phyloP scores from a whole-genome alignment of 2,329 filamentous ascomycete genomes.

The Lachnum nothofagi region DNA sequence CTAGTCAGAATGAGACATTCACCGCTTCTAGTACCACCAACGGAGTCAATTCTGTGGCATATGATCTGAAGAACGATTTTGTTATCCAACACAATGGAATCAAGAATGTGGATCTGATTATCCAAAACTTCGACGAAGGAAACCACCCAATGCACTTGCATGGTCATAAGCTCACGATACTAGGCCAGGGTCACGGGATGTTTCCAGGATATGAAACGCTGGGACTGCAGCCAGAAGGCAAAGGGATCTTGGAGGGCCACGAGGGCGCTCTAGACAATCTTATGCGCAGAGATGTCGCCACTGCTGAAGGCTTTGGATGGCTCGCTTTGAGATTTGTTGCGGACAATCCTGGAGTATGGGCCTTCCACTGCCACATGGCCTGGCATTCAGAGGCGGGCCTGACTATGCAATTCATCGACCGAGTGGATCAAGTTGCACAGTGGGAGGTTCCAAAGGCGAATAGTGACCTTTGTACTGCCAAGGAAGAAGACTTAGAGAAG shows the following conservation, averaged over 20 bases:
- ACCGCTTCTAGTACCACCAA: conserved; percentile 40
- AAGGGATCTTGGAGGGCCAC: conserved; percentile 33
- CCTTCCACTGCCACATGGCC: conserved; percentile 53
- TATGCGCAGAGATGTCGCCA: conserved; percentile 48
- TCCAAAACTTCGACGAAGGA: conserved; percentile 71
- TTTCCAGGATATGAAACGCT: conserved; percentile 41
- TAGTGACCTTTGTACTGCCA: conserved; percentile 40
- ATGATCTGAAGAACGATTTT: conserved; percentile 43
- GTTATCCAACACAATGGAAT: conserved; percentile 57
- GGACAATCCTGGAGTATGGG: conserved; percentile 55
- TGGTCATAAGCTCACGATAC: conserved; percentile 66
- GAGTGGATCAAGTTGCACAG: conserved; percentile 40
- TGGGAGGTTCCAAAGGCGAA: conserved; percentile 43
- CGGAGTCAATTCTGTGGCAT: conserved; percentile 48
- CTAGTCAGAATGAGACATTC: conserved; percentile 42
- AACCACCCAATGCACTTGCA: conserved; percentile 73
- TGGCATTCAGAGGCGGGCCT: conserved; percentile 57
- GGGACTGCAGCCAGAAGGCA: conserved; percentile 34
- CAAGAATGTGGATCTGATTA: conserved; percentile 64
- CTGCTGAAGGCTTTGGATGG: conserved; percentile 51
- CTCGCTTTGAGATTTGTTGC: conserved; percentile 49
- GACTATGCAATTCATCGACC: conserved; percentile 54
- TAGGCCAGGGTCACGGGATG: conserved; percentile 57
- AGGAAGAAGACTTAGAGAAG: conserved; percentile 40
- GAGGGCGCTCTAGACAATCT: conserved; percentile 35